Evolutionary conservation across 352 stramenopile genomes (phyloP).

Genomic region (Pythium dissimile): DNA sequence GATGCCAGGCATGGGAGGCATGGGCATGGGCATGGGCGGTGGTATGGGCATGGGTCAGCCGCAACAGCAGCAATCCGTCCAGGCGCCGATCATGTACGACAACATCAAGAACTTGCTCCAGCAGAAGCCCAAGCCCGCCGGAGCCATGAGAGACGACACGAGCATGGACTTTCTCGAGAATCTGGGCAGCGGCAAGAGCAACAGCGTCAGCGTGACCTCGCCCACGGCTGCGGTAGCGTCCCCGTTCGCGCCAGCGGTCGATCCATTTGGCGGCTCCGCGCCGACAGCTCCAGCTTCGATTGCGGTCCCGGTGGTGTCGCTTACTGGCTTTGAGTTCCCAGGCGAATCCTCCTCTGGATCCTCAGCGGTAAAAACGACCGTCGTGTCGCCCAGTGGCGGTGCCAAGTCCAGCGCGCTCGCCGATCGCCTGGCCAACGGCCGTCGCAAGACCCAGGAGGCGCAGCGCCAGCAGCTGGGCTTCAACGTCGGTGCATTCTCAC

Average conservation of each 20-base stretch:
- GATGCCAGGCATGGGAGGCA: neutral
- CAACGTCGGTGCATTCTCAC: conserved; percentile 49
- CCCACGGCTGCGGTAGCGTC: conserved; percentile 15
- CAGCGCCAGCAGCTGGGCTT: conserved; percentile 58
- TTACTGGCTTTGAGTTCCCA: conserved; percentile 13
- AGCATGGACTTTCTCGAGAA: conserved; percentile 70
- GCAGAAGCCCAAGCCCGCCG: conserved; percentile 52
- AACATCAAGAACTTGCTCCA: conserved; percentile 82
- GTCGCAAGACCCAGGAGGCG: conserved; percentile 67
- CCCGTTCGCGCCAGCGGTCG: conserved; percentile 11
- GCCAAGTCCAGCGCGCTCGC: conserved; percentile 59
- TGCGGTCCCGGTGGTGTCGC: neutral
- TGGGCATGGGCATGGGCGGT: conserved; percentile 12
- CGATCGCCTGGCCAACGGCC: conserved; percentile 55
- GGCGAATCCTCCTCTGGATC: conserved; percentile 8
- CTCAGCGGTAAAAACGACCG: neutral
- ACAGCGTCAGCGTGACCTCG: conserved; percentile 27
- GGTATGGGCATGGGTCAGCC: conserved; percentile 15
- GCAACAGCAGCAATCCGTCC: conserved; percentile 25
- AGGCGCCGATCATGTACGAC: conserved; percentile 72
- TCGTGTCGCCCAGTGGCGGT: conserved; percentile 12
- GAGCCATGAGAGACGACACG: conserved; percentile 34
- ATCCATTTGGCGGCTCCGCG: conserved; percentile 30
- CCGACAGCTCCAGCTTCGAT: neutral
- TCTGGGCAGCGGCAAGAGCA: conserved; percentile 37